Base-by-base conservation (phyloP, 352 stramenopile species). In the Globisporangium spinosum region DNA sequence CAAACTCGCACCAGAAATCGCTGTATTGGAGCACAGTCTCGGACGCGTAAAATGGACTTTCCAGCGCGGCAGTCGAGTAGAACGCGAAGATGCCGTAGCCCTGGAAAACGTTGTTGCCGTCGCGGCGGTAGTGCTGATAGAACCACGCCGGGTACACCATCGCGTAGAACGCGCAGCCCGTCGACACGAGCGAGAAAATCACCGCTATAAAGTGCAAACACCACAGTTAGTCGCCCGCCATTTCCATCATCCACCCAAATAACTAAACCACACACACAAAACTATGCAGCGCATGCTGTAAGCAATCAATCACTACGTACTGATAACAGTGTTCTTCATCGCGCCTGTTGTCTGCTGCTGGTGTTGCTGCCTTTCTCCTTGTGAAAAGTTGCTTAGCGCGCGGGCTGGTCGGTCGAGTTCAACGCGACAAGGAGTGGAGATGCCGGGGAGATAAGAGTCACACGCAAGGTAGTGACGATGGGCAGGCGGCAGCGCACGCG, bases 61-160 rank as follows among this genome's bases (percentile, higher is more conserved):
- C 73, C 60, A 94, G 82, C 45, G 71, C 68, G 56, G 72, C 77
- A 2, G 87, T 94, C 66, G 87, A 94, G 81, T 93, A 91, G 68
- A 93, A 93, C 20, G 82, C 79, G 67, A 93, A 94, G 54, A 94
- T 76, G 0, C 87, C 87, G 65, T 89, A 94, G 29, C 85, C 80
- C 73, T 94, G 87, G 70, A 86, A 94, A 29, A 94, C 77, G 65
- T 92, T 67, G 17, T 80, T 83, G 17, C 83, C 84, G 53, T 90
- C 76, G 53, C 82, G 85, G 53, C 83, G 79, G 73, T 93, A 94
- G 68, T 91, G 83, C 71, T 94, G 87, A 71, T 92, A 83, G 77
- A 94, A 94, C 87, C 87, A 94, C 32, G 87, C 85, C 9, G 87
- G 87, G 68, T 93, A 94, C 13, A 78, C 83, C 70, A 91, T 82